Evolutionary conservation across 164 flowering plant genomes (phyloP).

Genomic region (Magnolia kwangsiensis): DNA sequence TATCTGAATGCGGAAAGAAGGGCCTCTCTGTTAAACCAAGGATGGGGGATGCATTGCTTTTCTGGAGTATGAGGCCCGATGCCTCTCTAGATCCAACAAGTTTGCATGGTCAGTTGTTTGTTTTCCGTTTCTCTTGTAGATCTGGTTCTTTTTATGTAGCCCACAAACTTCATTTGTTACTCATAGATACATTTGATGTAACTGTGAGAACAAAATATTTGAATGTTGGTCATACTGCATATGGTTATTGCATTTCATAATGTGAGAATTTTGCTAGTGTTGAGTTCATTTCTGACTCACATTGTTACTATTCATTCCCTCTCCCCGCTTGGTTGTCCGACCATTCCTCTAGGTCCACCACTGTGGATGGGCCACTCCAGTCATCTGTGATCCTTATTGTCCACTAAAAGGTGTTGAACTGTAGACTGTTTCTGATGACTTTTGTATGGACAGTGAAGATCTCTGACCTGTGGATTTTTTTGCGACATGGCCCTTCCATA

Average conservation of each 20-base stretch:
- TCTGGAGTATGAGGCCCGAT: slow-evolving; percentile 97
- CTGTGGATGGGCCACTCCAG: background rate
- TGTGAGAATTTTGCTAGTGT: background rate
- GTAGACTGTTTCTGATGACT: too few relatives aligned
- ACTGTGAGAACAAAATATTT: background rate
- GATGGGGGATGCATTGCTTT: slow-evolving; percentile 92
- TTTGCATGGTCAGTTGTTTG: slow-evolving; percentile 65
- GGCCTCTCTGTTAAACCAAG: slow-evolving; percentile 83
- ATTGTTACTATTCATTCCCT: background rate
- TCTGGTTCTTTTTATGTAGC: background rate
- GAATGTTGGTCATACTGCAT: background rate
- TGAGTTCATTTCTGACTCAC: background rate
- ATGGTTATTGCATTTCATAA: background rate
- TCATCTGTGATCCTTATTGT: background rate
- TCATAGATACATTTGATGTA: background rate
- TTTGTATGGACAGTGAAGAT: too few relatives aligned
- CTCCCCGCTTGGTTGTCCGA: background rate
- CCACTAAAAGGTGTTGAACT: background rate
- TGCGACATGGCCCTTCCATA: background rate
- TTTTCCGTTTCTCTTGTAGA: background rate
- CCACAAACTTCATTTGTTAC: background rate
- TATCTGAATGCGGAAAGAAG: slow-evolving; percentile 75
- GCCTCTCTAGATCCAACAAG: slow-evolving; percentile 82
- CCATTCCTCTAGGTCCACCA: background rate
- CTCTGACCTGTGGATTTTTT: background rate